Percentiles rank a stretch among this genome's conserved stretches.
These are phyloP conservation scores for Calycina marina DNA, from an alignment of 2,329 filamentous ascomycete genomes.

Conservation along the genomic window DNA sequence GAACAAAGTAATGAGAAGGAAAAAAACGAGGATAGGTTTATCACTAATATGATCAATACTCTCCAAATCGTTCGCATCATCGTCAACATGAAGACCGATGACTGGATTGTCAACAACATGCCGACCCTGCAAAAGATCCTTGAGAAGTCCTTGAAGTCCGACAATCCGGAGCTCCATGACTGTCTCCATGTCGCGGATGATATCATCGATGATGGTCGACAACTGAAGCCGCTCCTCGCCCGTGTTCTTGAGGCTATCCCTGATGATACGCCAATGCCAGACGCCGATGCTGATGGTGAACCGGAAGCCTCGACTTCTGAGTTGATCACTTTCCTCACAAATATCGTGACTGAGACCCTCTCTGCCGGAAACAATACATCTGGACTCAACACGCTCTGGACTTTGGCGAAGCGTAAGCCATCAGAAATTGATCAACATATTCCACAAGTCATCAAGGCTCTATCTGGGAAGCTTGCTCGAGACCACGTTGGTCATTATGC, in stretches of 20 bases:
- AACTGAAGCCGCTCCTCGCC: conserved; percentile 61
- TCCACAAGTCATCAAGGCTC: conserved; percentile 74
- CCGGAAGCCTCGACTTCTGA: conserved; percentile 72
- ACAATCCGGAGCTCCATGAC: conserved; percentile 86
- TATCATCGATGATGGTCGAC: conserved; percentile 52
- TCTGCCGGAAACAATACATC: conserved; percentile 70
- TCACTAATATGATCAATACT: conserved; percentile 82
- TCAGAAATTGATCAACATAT: conserved; percentile 85
- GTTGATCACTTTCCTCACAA: conserved; percentile 70
- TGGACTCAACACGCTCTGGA: conserved; percentile 88
- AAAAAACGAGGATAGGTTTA: conserved; percentile 68
- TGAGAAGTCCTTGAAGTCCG: conserved; percentile 77
- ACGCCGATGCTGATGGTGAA: conserved; percentile 72
- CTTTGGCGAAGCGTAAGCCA: conserved; percentile 70
- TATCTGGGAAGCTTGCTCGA: conserved; percentile 81
- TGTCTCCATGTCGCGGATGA: conserved; percentile 67
- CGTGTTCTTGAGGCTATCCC: conserved; percentile 82
- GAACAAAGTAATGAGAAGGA: conserved; percentile 51
- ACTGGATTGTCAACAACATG: conserved; percentile 77
- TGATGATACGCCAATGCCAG: conserved; percentile 58
- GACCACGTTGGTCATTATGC: conserved; percentile 77
- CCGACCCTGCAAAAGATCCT: conserved; percentile 70
- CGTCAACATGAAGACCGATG: conserved; percentile 72
- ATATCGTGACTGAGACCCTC: conserved; percentile 77
- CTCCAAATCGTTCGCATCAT: conserved; percentile 85